Evolutionary conservation across 805 yeast genomes (phyloP), one percentile per base, ranked within the genome.

Genomic region (Zygosaccharomyces gambellarensis): DNA sequence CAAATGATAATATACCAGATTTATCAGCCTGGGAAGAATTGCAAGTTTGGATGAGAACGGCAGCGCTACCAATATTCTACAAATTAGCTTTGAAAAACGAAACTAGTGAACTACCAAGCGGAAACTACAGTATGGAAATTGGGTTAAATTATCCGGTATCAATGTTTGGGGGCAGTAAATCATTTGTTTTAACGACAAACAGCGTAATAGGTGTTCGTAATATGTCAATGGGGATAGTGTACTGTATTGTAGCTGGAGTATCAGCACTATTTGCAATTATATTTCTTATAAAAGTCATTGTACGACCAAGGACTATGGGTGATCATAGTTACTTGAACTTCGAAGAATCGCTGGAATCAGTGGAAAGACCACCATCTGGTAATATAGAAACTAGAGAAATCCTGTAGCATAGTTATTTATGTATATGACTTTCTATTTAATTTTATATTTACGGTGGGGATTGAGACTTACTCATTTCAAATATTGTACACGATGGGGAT

Each of bases 41-140:
- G 52, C 92, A 86, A 60, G 87, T 86, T 57, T 87, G 95, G 95
- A 86, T 87, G 92, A 77, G 88, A 53, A 90, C 97, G 1, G 96
- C 98, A 0, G 97, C 95, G 0, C 73, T 92, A 54, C 95, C 98
- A 25, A 80, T 85, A 10, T 92, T 94, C 63, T 82, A 85, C 74
- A 92, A 94, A 64, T 70, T 90, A 32, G 90, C 90, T 38, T 77
- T 85, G 41, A 81, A 85, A 57, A 90, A 88, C 68, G 84, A 81
- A 51, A 72, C 80, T 2, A 71, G 71, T 1, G 61, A 77, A 1
- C 67, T 92, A 51, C 53, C 64, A 1, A 71, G 78, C 9, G 98
- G 98, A 3, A 78, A 79, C 9, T 94, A 92, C 66, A 73, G 76
- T 51, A 69, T 90, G 39, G 75, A 76, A 44, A 77, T 92, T 52